phyloP scores from a whole-genome alignment of 306 rosid species.

The Calophaca sinica region DNA sequence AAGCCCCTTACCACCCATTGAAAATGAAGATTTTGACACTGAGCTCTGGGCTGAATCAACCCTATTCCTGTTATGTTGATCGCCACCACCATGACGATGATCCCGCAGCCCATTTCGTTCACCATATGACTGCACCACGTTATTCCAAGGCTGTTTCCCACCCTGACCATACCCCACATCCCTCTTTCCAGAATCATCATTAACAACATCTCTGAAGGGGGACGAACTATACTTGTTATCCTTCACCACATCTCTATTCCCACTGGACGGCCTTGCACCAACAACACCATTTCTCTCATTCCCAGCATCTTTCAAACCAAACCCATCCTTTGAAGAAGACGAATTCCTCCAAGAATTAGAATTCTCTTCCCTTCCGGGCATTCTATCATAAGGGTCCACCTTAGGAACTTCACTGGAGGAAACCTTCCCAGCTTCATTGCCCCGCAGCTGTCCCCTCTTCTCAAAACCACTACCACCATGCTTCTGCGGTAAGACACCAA shows the following conservation, averaged over 20 bases:
- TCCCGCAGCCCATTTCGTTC: constrained; percentile 52
- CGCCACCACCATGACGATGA: constrained; percentile 53
- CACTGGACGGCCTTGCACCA: constrained; percentile 54
- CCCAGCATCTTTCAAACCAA: constrained; percentile 54
- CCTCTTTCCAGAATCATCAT: constrained; percentile 66
- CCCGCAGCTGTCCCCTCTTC: constrained; percentile 66
- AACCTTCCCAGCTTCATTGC: constrained; percentile 80
- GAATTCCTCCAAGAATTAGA: constrained; percentile 68
- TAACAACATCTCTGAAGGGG: constrained; percentile 57
- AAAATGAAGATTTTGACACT: constrained; percentile 61
- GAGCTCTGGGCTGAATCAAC: constrained; percentile 60
- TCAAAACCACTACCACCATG: constrained; percentile 57
- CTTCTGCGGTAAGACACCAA: constrained; percentile 70
- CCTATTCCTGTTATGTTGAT: constrained; percentile 65
- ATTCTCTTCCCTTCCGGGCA: constrained; percentile 66
- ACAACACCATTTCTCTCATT: constrained; percentile 61
- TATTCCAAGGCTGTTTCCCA: constrained; percentile 76
- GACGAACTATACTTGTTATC: constrained; percentile 61
- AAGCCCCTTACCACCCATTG: constrained; percentile 68
- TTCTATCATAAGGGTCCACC: constrained; percentile 64
- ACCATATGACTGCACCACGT: constrained; percentile 55
- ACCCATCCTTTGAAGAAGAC: constrained; percentile 61
- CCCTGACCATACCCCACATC: constrained; percentile 68
- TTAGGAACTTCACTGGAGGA: constrained; percentile 73
- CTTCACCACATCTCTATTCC: constrained; percentile 57